Evolutionary conservation across 768 basidiomycete genomes (phyloP), one percentile per base, ranked within the genome.

Genomic region (Suillus decipiens): DNA sequence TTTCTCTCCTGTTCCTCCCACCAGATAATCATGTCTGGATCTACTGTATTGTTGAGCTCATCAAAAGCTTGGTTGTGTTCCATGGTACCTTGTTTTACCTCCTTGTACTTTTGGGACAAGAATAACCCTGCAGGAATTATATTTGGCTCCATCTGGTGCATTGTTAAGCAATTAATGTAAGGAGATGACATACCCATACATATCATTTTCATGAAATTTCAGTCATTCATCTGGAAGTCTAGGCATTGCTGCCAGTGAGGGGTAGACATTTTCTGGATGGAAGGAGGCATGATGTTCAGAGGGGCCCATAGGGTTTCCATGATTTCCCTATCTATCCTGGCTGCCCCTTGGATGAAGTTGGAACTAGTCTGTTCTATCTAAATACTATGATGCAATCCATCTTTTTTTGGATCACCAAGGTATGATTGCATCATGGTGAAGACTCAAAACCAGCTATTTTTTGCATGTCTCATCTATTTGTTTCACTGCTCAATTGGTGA

Each of bases 171-270:
- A 34, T 9, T 34, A 9, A n/a, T n/a, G n/a, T n/a, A n/a, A n/a
- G n/a, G n/a, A n/a, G n/a, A n/a, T n/a, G n/a, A n/a, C n/a, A n/a
- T n/a, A 34, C 62, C 24, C 36, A 72, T 71, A 0, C 33, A 24
- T 2, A 69, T 41, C 54, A 67, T 41, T 50, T 75, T 75, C 54
- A 69, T 71, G 11, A 62, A n/a, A n/a, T n/a, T n/a, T n/a, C n/a
- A n/a, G n/a, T n/a, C n/a, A n/a, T n/a, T n/a, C n/a, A n/a, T n/a
- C 66, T 72, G 70, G 48, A 67, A 67, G 55, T 73, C 67, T 0
- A 71, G 53, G 1, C 65, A 62, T 57, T 74, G 68, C 7, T 61
- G 4, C 2, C 54, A 2, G 36, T 62, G 61, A 3, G 37, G 50
- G 2, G 37, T 17, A 0, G 61, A 57, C 43, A 57, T 55, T 9